A percentile compares a stretch with the other conserved stretches of the same genome.
phyloP scores from a whole-genome alignment of 2,329 filamentous ascomycete species.

The Pestalotiopsis sp. region DNA sequence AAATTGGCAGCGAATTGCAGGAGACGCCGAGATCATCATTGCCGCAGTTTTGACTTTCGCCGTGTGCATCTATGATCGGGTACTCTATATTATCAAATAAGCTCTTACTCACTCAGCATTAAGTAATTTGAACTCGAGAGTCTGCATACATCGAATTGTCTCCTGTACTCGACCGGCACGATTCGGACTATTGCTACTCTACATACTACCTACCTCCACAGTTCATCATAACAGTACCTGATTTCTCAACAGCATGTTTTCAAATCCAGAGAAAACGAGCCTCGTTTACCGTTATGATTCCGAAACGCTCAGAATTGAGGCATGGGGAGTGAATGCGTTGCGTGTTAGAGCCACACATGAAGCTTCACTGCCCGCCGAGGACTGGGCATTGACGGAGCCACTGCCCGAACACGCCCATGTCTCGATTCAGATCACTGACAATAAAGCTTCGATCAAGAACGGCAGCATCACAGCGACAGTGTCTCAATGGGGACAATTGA shows the following conservation, averaged over 20 bases:
- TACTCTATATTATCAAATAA: no score
- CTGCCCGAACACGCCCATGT: slow-evolving; percentile 16
- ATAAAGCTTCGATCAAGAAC: slow-evolving; percentile 42
- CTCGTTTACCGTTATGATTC: slow-evolving; percentile 37
- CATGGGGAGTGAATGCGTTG: slow-evolving; percentile 49
- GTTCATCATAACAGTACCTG: neutral
- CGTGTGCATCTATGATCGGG: no score
- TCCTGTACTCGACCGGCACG: neutral
- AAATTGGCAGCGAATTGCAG: neutral
- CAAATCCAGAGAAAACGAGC: neutral
- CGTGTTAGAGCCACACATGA: slow-evolving; percentile 47
- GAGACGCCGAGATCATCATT: neutral
- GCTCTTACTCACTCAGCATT: no score
- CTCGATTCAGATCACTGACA: slow-evolving; percentile 19
- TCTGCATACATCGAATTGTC: neutral
- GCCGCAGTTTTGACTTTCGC: no score
- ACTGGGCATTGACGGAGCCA: slow-evolving; percentile 40
- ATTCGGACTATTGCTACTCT: neutral
- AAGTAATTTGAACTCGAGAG: neutral
- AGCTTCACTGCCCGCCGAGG: slow-evolving; percentile 33
- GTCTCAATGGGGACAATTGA: slow-evolving; percentile 50
- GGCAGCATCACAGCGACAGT: slow-evolving; percentile 50
- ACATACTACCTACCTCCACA: neutral
- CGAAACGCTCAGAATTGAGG: slow-evolving; percentile 47
- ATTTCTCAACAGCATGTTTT: neutral